Percentiles rank a stretch among this genome's conserved stretches.
Conservation (phyloP, 176 grass and related monocot genomes). For the Avena sativa region DNA sequence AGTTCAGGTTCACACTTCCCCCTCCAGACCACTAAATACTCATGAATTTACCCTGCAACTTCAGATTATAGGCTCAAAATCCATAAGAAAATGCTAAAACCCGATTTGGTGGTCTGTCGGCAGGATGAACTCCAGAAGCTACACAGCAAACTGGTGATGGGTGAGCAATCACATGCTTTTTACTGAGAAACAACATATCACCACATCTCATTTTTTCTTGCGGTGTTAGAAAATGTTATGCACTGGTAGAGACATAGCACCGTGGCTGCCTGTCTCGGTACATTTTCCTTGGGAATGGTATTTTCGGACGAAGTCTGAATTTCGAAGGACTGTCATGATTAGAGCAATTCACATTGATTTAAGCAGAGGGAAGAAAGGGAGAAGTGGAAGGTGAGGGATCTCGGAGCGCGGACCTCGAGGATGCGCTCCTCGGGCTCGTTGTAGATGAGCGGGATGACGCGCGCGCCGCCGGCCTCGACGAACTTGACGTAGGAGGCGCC, state of each 20-base stretch:
- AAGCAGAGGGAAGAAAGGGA: neutral
- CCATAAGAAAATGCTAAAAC: neutral
- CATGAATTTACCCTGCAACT: neutral
- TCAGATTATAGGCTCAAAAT: neutral
- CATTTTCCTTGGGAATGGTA: too few relatives aligned
- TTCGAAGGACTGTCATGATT: neutral
- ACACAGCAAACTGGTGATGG: neutral
- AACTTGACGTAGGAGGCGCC: conserved; percentile 86
- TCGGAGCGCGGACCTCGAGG: conserved; percentile 45
- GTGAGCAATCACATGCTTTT: neutral
- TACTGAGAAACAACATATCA: neutral
- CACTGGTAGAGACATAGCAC: neutral
- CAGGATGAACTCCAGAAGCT: neutral
- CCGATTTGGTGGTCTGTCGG: neutral
- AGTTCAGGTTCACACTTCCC: neutral
- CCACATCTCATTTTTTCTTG: neutral
- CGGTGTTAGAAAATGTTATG: too few relatives aligned
- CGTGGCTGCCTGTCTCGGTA: too few relatives aligned
- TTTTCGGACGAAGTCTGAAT: neutral
- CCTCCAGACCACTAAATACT: neutral
- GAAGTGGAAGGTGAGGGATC: neutral
- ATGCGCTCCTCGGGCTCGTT: conserved; percentile 84
- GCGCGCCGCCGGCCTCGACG: conserved; percentile 79
- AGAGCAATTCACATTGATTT: neutral
- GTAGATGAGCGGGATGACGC: conserved; percentile 85